Percentiles rank a stretch among this genome's conserved stretches.
phyloP scores from a whole-genome alignment of 345 rosid species.

The Citrus australasica region DNA sequence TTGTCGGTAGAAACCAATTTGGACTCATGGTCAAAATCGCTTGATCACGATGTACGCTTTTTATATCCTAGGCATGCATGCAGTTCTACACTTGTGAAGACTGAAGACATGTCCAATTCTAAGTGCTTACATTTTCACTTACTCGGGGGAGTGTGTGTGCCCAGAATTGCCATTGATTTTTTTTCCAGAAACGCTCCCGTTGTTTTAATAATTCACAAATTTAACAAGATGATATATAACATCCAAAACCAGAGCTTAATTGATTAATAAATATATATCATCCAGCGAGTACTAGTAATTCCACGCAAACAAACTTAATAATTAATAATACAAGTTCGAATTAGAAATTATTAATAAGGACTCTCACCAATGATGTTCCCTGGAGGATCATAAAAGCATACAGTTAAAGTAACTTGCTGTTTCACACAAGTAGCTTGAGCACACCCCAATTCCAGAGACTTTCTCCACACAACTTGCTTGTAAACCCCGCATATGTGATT shows the following conservation, averaged over 20 bases:
- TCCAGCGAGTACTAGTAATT: not conserved
- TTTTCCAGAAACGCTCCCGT: not conserved
- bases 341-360: conserved; percentile 41
- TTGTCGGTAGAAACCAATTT: too few relatives aligned
- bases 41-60: too few relatives aligned
- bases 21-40: too few relatives aligned
- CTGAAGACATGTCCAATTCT: too few relatives aligned
- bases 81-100: too few relatives aligned
- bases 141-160: too few relatives aligned
- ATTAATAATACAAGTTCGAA: not conserved
- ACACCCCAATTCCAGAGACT: conserved; percentile 67
- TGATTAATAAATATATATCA: not conserved
- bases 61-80: too few relatives aligned
- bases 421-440: conserved; percentile 56
- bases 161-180: too few relatives aligned
- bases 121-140: too few relatives aligned
- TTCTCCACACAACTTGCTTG: conserved; percentile 81
- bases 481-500: conserved; percentile 69
- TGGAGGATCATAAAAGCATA: conserved; percentile 84
- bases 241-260: not conserved
- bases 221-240: not conserved
- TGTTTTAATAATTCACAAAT: not conserved
- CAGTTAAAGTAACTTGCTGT: conserved; percentile 49
- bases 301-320: not conserved
- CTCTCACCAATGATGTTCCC: conserved; percentile 74